Base-by-base conservation (phyloP, 2,329 filamentous ascomycete species). In the Penicillium brasilianum region DNA sequence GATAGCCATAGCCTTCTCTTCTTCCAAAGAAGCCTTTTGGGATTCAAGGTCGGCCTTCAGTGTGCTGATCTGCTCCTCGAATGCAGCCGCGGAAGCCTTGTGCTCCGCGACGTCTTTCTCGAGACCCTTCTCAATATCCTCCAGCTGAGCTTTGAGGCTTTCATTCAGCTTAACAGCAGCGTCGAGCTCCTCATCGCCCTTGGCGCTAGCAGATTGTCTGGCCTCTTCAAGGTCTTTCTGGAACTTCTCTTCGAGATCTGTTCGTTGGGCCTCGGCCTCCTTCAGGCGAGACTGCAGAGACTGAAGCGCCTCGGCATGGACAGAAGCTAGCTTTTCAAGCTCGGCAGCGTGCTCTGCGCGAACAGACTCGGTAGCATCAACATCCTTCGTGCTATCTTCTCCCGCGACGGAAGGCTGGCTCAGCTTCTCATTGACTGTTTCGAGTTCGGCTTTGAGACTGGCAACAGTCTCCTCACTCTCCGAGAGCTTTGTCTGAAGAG, bases 171-270 rank as follows among this genome's bases (percentile, higher is more conserved):
- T 76, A 9, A 79, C 68, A n/a, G 73, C 66, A 18, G 72, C 66
- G 14, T 73, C 69, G 13, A 70, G 68, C 60, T 77, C 71, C 30
- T 72, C 69, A 58, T 79, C 75, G 6, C 76, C 76, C 36, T 77
- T 67, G 20, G 74, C 71, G 4, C 70, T 62, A 2, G 77, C 77
- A 2, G 71, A 66, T 55, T 76, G 68, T 53, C 75, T 74, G 22
- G 76, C 77, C 43, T 76, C 74, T 43, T 80, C 77, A 10, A 80
- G 59, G 11, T 79, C 75, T 57, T 75, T 73, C 10, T 72, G 57
- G 7, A 74, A 75, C 55, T 72, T 75, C 37, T 76, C 72, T 57
- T 77, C 75, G 28, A 78, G 57, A 20, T 77, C 74, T 55, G 77
- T 75, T 18, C 71, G 72, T 57, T 74, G 73, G 7, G 64, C 51